Evolutionary conservation across 495 filamentous ascomycete species (phyloP), one percentile per base, ranked within the genome.

Genomic region (Staphylotrichum tortipilum): DNA sequence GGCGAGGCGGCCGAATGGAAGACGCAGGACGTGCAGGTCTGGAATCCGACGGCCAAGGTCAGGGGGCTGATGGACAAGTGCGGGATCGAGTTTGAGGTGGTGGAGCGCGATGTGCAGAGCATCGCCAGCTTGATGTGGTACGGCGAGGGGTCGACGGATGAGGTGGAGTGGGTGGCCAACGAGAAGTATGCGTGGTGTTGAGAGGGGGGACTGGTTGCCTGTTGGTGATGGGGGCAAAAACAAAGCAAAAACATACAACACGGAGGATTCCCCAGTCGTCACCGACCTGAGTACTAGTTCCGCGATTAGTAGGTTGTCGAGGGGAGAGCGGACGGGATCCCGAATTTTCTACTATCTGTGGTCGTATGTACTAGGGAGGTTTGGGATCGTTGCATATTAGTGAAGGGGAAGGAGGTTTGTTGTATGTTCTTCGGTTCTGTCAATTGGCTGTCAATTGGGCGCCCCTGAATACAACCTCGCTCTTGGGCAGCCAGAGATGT

Each of bases 171-270:
- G 92, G 65, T 89, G 44, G 77, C 75, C 52, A 95, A 94, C 61
- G 90, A 98, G 76, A 95, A 94, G 74, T 96, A 82, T 70, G 85
- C 79, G 17, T 98, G 91, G 91, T 95, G 88, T 63, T 96, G 66
- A 80, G 29, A n/a, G n/a, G n/a, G n/a, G n/a, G n/a, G n/a, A n/a
- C n/a, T n/a, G n/a, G n/a, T n/a, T n/a, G n/a, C n/a, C n/a, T n/a
- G n/a, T n/a, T n/a, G n/a, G n/a, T n/a, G n/a, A n/a, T n/a, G n/a
- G n/a, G n/a, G n/a, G n/a, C n/a, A n/a, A n/a, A n/a, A n/a, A n/a
- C n/a, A n/a, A n/a, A n/a, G n/a, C n/a, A n/a, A n/a, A n/a, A n/a
- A n/a, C n/a, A n/a, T n/a, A n/a, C n/a, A n/a, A n/a, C n/a, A n/a
- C n/a, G n/a, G n/a, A n/a, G n/a, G n/a, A n/a, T n/a, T n/a, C n/a